phyloP scores from a whole-genome alignment of 192 early-diverging fungal species.

The Endogone sp. region DNA sequence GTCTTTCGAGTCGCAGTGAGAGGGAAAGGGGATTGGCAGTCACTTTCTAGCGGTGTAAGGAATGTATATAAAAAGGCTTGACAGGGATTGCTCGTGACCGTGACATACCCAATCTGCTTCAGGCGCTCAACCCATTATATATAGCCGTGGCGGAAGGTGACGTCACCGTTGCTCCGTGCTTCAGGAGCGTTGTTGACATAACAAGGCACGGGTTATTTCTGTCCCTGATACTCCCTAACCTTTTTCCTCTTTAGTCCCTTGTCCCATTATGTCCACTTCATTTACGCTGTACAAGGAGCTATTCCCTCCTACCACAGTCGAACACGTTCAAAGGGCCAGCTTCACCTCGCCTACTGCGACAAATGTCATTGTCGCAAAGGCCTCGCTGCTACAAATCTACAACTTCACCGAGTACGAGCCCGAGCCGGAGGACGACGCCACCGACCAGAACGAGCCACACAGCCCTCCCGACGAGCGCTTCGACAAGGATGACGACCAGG shows the following conservation, averaged over 20 bases:
- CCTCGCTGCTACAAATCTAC: conserved; percentile 66
- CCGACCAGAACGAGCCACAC: neutral
- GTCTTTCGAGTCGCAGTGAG: too few species aligned
- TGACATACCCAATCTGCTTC: too few species aligned
- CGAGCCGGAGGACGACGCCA: conserved; percentile 15
- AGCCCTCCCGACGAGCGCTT: conserved; percentile 1
- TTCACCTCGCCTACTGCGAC: conserved; percentile 54
- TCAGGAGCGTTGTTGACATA: too few species aligned
- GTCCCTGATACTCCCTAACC: too few species aligned
- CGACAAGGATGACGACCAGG: conserved; percentile 31
- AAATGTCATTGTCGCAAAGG: conserved; percentile 66
- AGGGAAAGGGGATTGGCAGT: neutral
- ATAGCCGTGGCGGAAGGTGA: too few species aligned
- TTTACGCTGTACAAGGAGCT: conserved; percentile 57
- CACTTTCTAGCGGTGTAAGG: too few species aligned
- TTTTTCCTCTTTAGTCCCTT: neutral
- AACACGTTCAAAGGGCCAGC: conserved; percentile 51
- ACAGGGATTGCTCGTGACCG: too few species aligned
- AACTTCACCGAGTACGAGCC: conserved; percentile 52
- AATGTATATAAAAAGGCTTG: too few species aligned
- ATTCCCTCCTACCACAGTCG: conserved; percentile 59
- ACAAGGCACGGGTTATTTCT: too few species aligned
- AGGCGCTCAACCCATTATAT: too few species aligned
- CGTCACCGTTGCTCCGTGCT: too few species aligned
- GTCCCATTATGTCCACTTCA: conserved; percentile 32